Evolutionary conservation across 2,329 filamentous ascomycete species (phyloP).

Genomic region (Trichophyton schoenleinii): DNA sequence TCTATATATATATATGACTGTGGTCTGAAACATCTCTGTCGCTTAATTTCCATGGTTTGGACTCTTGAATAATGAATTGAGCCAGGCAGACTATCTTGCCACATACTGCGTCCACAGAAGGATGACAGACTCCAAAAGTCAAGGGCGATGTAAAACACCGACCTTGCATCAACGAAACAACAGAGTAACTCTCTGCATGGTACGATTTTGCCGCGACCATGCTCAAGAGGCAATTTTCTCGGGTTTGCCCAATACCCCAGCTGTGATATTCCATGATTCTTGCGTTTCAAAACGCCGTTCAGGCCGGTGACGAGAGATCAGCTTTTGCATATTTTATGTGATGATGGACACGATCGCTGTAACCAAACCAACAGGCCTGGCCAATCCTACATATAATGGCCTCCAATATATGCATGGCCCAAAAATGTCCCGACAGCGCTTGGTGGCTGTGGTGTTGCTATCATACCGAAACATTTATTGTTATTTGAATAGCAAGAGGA

Average conservation of each 20-base stretch:
- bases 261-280: not conserved
- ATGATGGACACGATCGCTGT: not conserved
- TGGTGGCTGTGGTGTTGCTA: not conserved
- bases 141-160: not conserved
- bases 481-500: not conserved
- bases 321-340: not conserved
- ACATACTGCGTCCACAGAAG: not conserved
- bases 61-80: not conserved
- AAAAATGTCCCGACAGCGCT: not conserved
- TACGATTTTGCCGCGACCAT: not conserved
- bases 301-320: not conserved
- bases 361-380: not conserved
- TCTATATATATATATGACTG: not conserved
- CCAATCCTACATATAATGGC: not conserved
- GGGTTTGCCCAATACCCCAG: not conserved
- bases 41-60: not conserved
- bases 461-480: not conserved
- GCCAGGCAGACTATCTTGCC: not conserved
- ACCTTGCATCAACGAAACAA: not conserved
- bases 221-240: not conserved
- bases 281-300: not conserved
- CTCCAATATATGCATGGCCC: not conserved
- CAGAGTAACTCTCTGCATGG: not conserved
- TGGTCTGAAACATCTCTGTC: not conserved
- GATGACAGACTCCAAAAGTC: not conserved